These are phyloP conservation scores for Spongiforma sp. DNA, from an alignment of 1,284 basidiomycete species.

Conservation along the genomic window DNA sequence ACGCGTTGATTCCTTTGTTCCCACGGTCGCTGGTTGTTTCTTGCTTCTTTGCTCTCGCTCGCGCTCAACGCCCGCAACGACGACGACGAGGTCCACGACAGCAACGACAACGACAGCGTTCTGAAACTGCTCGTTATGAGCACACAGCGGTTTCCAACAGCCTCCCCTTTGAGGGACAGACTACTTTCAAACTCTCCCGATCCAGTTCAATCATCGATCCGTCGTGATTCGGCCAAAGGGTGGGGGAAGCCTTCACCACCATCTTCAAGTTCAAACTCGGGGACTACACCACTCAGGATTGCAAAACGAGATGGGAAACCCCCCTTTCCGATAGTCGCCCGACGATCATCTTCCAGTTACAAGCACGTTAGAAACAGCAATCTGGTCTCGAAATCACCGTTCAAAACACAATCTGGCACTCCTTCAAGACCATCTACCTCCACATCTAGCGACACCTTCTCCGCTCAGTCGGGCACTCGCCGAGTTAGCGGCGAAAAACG, in stretches of 20 bases:
- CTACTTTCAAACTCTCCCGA: constrained; percentile 69
- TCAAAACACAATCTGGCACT: constrained; percentile 69
- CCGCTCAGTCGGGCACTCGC: constrained; percentile 42
- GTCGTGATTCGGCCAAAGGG: constrained; percentile 62
- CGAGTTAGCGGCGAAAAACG: constrained; percentile 77
- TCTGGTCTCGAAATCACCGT: constrained; percentile 89
- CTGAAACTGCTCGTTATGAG: constrained; percentile 31
- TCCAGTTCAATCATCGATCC: constrained; percentile 64
- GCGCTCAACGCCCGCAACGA: constrained; percentile 17
- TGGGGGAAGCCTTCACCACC: constrained; percentile 51
- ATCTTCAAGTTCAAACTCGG: constrained; percentile 43
- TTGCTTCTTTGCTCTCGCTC: constrained; percentile 11
- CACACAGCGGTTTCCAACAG: constrained; percentile 24
- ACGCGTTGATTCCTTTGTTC: constrained; percentile 33
- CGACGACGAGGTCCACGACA: constrained; percentile 27
- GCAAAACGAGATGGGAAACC: constrained; percentile 62
- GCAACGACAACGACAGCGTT: constrained; percentile 19
- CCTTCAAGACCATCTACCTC: constrained; percentile 48
- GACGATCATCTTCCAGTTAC: constrained; percentile 83
- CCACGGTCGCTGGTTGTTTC: constrained; percentile 31
- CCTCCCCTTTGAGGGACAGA: constrained; percentile 45
- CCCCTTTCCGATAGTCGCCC: constrained; percentile 56
- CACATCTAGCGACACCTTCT: constrained; percentile 9
- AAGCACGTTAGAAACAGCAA: constrained; percentile 82
- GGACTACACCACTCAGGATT: constrained; percentile 72